A percentile compares a stretch with the other conserved stretches of the same genome.
Conservation (phyloP, 768 basidiomycete genomes). For the Atractiella rhizophila region DNA sequence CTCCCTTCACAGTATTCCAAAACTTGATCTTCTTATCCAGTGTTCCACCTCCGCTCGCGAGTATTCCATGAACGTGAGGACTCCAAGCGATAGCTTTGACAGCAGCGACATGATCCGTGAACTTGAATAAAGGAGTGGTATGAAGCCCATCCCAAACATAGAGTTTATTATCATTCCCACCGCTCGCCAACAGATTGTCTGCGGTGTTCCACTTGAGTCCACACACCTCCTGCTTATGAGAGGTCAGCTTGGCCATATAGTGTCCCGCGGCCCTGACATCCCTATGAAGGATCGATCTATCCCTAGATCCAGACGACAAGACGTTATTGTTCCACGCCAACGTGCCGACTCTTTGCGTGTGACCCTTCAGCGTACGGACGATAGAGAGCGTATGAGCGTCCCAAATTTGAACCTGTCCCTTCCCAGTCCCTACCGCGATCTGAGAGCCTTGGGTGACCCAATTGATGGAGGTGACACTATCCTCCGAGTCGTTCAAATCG, state of each 20-base stretch:
- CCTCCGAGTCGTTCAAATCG: slow-evolving; percentile 34
- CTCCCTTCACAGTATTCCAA: slow-evolving; percentile 78
- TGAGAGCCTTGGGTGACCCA: slow-evolving; percentile 74
- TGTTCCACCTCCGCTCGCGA: slow-evolving; percentile 93
- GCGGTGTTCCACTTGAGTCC: slow-evolving; percentile 67
- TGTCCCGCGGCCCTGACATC: slow-evolving; percentile 54
- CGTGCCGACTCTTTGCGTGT: slow-evolving; percentile 69
- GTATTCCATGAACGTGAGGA: slow-evolving; percentile 65
- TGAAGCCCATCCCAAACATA: slow-evolving; percentile 73
- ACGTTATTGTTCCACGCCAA: slow-evolving; percentile 80
- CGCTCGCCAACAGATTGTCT: slow-evolving; percentile 48
- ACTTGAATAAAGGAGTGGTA: slow-evolving; percentile 56
- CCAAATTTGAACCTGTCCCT: slow-evolving; percentile 72
- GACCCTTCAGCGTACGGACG: slow-evolving; percentile 63
- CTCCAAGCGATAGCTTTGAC: slow-evolving; percentile 98
- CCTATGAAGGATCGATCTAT: slow-evolving; percentile 69
- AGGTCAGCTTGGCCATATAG: slow-evolving; percentile 36
- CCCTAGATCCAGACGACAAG: slow-evolving; percentile 69
- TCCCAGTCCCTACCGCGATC: slow-evolving; percentile 77
- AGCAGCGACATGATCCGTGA: slow-evolving; percentile 86
- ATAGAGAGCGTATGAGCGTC: slow-evolving; percentile 53
- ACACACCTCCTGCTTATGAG: slow-evolving; percentile 66
- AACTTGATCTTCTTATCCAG: slow-evolving; percentile 94
- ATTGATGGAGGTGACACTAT: slow-evolving; percentile 60
- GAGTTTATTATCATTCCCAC: slow-evolving; percentile 96